Percentiles rank a stretch among this genome's conserved stretches.
These are phyloP conservation scores for Leishmania major DNA, from an alignment of 208 protist species.

Conservation along the genomic window DNA sequence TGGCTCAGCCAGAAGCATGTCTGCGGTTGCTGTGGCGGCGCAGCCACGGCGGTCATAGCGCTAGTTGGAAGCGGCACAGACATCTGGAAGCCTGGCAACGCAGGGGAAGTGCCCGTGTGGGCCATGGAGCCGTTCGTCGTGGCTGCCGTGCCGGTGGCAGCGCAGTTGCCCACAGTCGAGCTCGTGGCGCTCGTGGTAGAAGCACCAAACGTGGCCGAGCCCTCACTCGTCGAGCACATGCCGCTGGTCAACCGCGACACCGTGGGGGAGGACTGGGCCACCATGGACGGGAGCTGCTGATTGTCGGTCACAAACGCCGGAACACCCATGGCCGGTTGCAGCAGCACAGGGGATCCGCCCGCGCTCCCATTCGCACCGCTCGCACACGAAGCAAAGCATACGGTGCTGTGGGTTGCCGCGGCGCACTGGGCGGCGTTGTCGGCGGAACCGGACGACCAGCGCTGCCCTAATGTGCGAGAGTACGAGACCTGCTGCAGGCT, in stretches of 20 bases:
- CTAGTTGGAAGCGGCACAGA: not conserved
- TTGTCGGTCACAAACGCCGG: not conserved
- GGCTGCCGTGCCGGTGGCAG: not conserved
- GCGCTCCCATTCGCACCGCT: not conserved
- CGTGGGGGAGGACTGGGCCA: not conserved
- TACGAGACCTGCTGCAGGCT: not conserved
- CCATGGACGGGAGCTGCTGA: not conserved
- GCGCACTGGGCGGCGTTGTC: not conserved
- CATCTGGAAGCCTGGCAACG: not conserved
- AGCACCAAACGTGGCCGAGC: not conserved
- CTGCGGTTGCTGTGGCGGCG: not conserved
- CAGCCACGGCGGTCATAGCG: not conserved
- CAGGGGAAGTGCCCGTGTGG: not conserved
- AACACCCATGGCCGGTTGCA: not conserved
- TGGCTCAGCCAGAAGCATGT: constrained; percentile 16
- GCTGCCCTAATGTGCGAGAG: not conserved
- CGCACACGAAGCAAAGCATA: not conserved
- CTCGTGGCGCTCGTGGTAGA: constrained; percentile 11
- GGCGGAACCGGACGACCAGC: not conserved
- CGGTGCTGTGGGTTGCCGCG: not conserved
- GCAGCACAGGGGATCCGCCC: not conserved
- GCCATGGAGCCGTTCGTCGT: not conserved
- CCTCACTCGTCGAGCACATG: not conserved
- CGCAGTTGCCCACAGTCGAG: not conserved
- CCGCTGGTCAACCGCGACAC: not conserved